Evolutionary conservation across 805 yeast species (phyloP), one percentile per base, ranked within the genome.

Genomic region (Candida maesae): DNA sequence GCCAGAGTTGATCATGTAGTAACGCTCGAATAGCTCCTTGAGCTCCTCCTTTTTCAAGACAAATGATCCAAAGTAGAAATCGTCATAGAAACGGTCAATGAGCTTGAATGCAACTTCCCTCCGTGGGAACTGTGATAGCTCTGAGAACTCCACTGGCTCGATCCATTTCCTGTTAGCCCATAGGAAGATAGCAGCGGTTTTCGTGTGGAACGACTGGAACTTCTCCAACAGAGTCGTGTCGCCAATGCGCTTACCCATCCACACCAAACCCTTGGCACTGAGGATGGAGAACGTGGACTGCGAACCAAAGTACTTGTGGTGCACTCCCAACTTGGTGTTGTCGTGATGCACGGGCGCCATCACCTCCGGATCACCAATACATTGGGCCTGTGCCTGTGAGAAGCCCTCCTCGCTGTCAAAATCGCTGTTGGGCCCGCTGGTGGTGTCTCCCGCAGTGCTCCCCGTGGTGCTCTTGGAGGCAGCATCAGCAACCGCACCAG

Each of bases 251-350:
- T 44, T 47, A 5, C 47, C 38, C 18, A 73, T 46, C 75, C 76
- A 69, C 29, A 53, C 50, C 6, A 73, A 27, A 10, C 79, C 78
- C 28, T 51, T 44, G 4, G 59, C 50, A 6, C 74, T 65, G 34
- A 72, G 61, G n/a, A 72, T 45, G 1, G 74, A 67, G 38, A 71
- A 49, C 0, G 53, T 45, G 1, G 52, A 46, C 26, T 53, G 60
- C 3, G 58, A 35, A 0, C 59, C 59, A 36, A 49, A 50, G 34
- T 50, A 53, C 37, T 45, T 41, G 16, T 43, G 21, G 18, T 38
- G 36, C 32, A 34, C 36, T 9, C 34, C 41, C 18, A 17, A 3
- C 30, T 41, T 19, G 24, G 15, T 12, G 18, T 8, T 15, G 15
- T 36, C 33, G 18, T 21, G 35, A 6, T 25, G 35, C 18, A 20